Conservation (phyloP, 768 basidiomycete genomes). For the Roridomyces roridus region DNA sequence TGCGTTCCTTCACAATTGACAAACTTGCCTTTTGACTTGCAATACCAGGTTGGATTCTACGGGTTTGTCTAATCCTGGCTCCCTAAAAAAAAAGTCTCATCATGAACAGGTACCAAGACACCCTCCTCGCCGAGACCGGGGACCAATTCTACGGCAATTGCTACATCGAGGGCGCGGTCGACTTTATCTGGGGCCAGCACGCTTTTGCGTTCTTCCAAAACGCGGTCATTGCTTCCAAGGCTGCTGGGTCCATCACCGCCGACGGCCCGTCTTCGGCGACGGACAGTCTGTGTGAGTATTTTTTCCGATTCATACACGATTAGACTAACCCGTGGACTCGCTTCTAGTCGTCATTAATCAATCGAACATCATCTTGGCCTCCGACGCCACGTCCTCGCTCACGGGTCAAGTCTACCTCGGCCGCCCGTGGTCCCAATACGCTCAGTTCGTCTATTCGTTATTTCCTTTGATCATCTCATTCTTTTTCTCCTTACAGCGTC, state of each 20-base stretch:
- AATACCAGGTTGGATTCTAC: slow-evolving; percentile 17
- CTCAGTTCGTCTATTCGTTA: slow-evolving; percentile 9
- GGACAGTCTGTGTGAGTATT: slow-evolving; percentile 26
- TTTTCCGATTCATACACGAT: not conserved
- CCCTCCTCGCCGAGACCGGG: slow-evolving; percentile 27
- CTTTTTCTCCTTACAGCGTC: slow-evolving; percentile 20
- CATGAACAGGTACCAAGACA: slow-evolving; percentile 28
- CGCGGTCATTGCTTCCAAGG: slow-evolving; percentile 26
- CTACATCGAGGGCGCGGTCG: slow-evolving; percentile 33
- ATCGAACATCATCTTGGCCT: slow-evolving; percentile 25
- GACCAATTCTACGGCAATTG: slow-evolving; percentile 29
- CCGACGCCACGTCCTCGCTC: slow-evolving; percentile 23
- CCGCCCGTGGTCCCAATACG: slow-evolving; percentile 32
- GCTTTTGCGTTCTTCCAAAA: slow-evolving; percentile 26
- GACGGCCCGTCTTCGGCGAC: slow-evolving; percentile 24
- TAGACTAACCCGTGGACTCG: not conserved
- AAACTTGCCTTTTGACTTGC: too few relatives aligned
- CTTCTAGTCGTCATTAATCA: slow-evolving; percentile 32
- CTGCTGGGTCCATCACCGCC: slow-evolving; percentile 26
- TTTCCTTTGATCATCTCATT: not conserved
- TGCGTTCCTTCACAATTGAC: too few relatives aligned
- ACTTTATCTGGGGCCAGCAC: slow-evolving; percentile 33
- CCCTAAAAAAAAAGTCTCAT: too few relatives aligned
- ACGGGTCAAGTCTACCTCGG: slow-evolving; percentile 32
- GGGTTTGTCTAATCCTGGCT: not conserved